Percentiles rank a stretch among this genome's conserved stretches.
These are phyloP conservation scores for Syzygium syzygioides DNA, from an alignment of 441 rosid genomes.

Conservation along the genomic window DNA sequence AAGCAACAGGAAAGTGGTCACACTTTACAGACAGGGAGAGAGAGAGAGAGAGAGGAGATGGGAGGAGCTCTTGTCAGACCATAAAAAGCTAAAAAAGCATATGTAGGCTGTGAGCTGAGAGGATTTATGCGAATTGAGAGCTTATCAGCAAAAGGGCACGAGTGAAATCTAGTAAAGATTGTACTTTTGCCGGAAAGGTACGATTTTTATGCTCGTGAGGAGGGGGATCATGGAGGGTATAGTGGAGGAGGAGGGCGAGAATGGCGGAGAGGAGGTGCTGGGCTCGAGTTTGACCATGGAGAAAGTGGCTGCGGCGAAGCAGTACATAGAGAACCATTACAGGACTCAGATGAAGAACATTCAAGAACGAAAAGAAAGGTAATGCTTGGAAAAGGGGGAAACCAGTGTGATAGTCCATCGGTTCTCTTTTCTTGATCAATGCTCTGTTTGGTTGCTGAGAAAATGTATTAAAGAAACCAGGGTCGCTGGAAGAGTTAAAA, in stretches of 20 bases:
- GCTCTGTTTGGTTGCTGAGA: slow-evolving; percentile 7
- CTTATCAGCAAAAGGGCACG: neutral
- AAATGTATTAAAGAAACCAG: neutral
- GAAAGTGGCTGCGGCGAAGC: slow-evolving; percentile 97
- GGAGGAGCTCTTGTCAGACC: slow-evolving; percentile 4
- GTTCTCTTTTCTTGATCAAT: neutral
- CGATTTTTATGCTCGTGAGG: neutral
- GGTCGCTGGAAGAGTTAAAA: neutral
- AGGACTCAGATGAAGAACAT: slow-evolving; percentile 85
- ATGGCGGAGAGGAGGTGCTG: slow-evolving; percentile 43
- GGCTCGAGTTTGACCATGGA: slow-evolving; percentile 96
- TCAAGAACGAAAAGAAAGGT: slow-evolving; percentile 89
- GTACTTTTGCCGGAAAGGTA: neutral
- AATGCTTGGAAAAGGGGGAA: neutral
- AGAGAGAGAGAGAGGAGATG: slow-evolving; percentile 26
- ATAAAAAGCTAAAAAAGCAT: neutral
- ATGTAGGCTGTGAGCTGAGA: neutral
- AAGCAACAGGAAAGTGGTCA: neutral
- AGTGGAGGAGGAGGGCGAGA: slow-evolving; percentile 13
- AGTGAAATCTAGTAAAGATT: neutral
- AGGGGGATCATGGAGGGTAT: slow-evolving; percentile 26
- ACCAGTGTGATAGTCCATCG: neutral
- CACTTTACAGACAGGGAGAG: slow-evolving; percentile 4
- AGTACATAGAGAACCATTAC: slow-evolving; percentile 95
- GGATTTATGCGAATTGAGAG: neutral